Percentiles rank a stretch among this genome's conserved stretches.
These are phyloP conservation scores for Leptodermis oblonga DNA, from an alignment of 257 asterid genomes.

Conservation along the genomic window DNA sequence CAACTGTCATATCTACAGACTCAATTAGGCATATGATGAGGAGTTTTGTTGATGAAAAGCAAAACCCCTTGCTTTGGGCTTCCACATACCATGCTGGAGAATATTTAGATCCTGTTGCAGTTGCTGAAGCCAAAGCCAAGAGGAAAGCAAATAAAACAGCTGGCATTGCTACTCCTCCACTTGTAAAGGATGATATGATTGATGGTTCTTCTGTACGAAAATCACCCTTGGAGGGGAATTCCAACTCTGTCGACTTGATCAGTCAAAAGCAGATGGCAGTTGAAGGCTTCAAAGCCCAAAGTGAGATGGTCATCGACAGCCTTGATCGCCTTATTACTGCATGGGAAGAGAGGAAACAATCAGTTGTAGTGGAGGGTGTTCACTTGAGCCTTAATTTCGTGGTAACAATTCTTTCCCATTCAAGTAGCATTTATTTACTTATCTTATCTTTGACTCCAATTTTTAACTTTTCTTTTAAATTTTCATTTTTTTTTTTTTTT, in stretches of 20 bases:
- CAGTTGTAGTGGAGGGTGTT: conserved; percentile 98
- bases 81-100: conserved; percentile 99
- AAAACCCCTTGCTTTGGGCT: conserved; percentile 96
- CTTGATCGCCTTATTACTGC: conserved; percentile 91
- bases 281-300: conserved; percentile 97
- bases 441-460: conserved; percentile 13
- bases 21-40: conserved; percentile 99
- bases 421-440: background rate
- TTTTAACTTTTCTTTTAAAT: too few relatives aligned
- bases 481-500: too few relatives aligned
- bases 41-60: conserved; percentile 88
- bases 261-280: conserved; percentile 92
- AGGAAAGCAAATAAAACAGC: conserved; percentile 78
- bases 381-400: conserved; percentile 98
- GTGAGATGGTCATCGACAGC: conserved; percentile 99
- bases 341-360: conserved; percentile 96
- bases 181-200: conserved; percentile 36
- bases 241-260: conserved; percentile 48
- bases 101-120: conserved; percentile 84
- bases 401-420: conserved; percentile 41
- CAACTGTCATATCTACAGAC: conserved; percentile 95
- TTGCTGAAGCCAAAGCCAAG: conserved; percentile 84
- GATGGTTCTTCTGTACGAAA: conserved; percentile 33
- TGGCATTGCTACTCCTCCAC: conserved; percentile 43
- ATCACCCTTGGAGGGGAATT: conserved; percentile 36